Evolutionary conservation across 225 moss, liverwort and hornwort species (phyloP).

Genomic region (Physcomitrium patens): DNA sequence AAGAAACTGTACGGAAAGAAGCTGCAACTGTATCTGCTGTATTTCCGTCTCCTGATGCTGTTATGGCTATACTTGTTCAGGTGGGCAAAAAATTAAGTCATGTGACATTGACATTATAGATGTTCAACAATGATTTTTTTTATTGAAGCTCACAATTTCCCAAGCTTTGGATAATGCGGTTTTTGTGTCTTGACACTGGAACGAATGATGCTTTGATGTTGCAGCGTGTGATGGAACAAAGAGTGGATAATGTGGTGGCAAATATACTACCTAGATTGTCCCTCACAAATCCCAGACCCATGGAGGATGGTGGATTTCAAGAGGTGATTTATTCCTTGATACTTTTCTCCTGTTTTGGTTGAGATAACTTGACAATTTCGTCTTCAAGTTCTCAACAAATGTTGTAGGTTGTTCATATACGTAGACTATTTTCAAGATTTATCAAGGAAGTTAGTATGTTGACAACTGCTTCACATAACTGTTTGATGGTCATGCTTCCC

Average conservation of each 20-base stretch:
- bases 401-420: slow-evolving; percentile 1
- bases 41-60: slow-evolving; percentile 98
- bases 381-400: slow-evolving; percentile 13
- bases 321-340: slow-evolving; percentile 57
- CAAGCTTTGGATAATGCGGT: not conserved
- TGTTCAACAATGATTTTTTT: slow-evolving; percentile 7
- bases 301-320: slow-evolving; percentile 90
- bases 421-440: slow-evolving; percentile 7
- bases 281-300: slow-evolving; percentile 63
- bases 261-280: slow-evolving; percentile 80
- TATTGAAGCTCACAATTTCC: slow-evolving; percentile 8
- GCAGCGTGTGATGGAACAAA: slow-evolving; percentile 99
- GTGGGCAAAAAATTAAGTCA: slow-evolving; percentile 30
- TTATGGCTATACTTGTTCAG: slow-evolving; percentile 98
- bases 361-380: slow-evolving; percentile 8
- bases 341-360: slow-evolving; percentile 25
- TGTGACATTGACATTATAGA: not conserved
- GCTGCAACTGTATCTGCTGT: slow-evolving; percentile 91
- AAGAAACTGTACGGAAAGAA: slow-evolving; percentile 95
- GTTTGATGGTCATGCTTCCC: not conserved
- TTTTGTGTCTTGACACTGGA: not conserved
- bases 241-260: slow-evolving; percentile 84
- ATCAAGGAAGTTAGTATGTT: not conserved
- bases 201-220: slow-evolving; percentile 27
- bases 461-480: not conserved